phyloP scores from a whole-genome alignment of 768 basidiomycete species.

The Lactarius evosmus region DNA sequence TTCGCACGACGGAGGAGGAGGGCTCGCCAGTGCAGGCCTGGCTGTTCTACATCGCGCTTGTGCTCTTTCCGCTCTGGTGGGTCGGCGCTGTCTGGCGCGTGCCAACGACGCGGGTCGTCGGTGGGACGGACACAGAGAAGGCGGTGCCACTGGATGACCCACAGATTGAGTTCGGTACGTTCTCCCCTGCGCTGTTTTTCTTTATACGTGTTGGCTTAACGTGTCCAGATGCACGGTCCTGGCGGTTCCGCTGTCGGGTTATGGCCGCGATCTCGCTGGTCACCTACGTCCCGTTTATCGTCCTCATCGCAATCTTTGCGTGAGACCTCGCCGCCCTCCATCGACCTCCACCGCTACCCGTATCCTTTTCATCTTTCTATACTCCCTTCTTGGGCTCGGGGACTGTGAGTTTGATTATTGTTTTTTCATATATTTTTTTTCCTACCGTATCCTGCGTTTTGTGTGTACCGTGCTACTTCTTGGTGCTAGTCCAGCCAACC shows the following conservation, averaged over 20 bases:
- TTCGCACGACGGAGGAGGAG: constrained; percentile 51
- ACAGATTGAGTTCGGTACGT: constrained; percentile 72
- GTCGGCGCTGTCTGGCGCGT: constrained; percentile 56
- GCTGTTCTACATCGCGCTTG: constrained; percentile 74
- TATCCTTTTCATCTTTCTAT: background rate
- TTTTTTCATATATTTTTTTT: background rate
- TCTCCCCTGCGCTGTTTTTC: background rate
- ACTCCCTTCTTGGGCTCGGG: constrained; percentile 10
- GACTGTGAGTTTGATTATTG: constrained; percentile 7
- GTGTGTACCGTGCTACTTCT: constrained; percentile 7
- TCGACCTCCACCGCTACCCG: background rate
- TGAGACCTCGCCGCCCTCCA: constrained; percentile 6
- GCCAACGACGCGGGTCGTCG: constrained; percentile 61
- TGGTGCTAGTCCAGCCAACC: background rate
- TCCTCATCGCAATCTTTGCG: constrained; percentile 65
- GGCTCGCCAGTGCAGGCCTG: constrained; percentile 63
- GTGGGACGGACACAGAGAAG: constrained; percentile 57
- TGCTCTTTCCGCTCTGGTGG: constrained; percentile 60
- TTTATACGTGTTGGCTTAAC: constrained; percentile 17
- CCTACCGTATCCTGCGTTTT: constrained; percentile 6
- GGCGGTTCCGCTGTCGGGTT: constrained; percentile 73
- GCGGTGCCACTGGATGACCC: constrained; percentile 74
- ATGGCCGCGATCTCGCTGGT: constrained; percentile 65
- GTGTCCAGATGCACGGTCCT: constrained; percentile 60
- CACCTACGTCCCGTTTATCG: constrained; percentile 77